Evolutionary conservation across 2,329 filamentous ascomycete genomes (phyloP), one percentile per base, ranked within the genome.

Genomic region (Penicillium capsulatum): DNA sequence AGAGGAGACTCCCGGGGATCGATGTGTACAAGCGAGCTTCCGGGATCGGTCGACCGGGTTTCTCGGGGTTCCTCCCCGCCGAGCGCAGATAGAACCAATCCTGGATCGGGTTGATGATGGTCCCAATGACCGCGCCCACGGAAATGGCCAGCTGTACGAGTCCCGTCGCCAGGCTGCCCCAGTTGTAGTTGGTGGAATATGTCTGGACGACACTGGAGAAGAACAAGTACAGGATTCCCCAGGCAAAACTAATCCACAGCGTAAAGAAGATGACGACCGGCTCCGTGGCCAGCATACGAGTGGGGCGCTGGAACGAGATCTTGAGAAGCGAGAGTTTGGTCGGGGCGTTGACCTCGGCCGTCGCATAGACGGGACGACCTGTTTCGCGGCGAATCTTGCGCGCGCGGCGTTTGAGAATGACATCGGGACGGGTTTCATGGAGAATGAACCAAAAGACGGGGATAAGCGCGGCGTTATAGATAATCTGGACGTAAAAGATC

Each of bases 401-500:
- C 2, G 67, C 67, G 7, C 66, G 60, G 11, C 53, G 55, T 17
- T 55, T 50, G 7, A 70, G 53, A 31, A 70, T 68, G n/a, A 70
- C 65, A 34, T 69, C 65, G 8, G 59, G 59, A 11, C 67, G 60
- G 1, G 67, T 69, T 42, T 70, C 67, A 10, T 57, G 55, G n/a
- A 70, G 59, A 26, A 70, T 50, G 3, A 71, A 41, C 51, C 59
- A 66, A 29, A 72, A 58, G 1, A 70, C 31, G 0, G 68, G 66
- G 2, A 70, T 60, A 2, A 68, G 47, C 0, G 53, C 66, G 4
- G 61, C 63, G 22, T 68, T 67, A 44, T 69, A 64, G 34, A 70
- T 66, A 20, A 71, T 68, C 15, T 71, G 67, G 15, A 66, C 55
- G 24, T 67, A 59, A 45, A 68, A 72, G 26, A 71, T 69, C 68